Evolutionary conservation across 2,329 filamentous ascomycete genomes (phyloP), one percentile per base, ranked within the genome.

Genomic region (Zasmidium citrigriseum): DNA sequence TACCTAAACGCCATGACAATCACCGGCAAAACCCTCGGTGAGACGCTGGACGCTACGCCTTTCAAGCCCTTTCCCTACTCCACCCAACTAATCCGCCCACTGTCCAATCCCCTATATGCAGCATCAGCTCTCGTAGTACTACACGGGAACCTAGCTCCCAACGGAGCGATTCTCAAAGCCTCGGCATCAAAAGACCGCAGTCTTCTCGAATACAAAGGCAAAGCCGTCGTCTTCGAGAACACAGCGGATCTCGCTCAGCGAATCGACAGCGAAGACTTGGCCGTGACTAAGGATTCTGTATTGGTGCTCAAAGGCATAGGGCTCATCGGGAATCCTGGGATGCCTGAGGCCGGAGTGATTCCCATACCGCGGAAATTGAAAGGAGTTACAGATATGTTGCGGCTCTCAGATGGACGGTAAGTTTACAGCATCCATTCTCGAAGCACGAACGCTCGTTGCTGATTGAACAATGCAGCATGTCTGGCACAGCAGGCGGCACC

Each of bases 401-500:
- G 82, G 1, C 67, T 84, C 3, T 80, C 77, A 0, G 82, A 85
- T 69, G 82, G 82, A 1, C 34, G 34, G 34, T 41, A 41, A 16
- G 34, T n/a, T n/a, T n/a, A n/a, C 14, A 16, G 7, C 34, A 41
- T n/a, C 14, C 4, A 41, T n/a, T 41, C 34, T 41, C 18, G 4
- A 16, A n/a, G 5, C 34, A n/a, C 4, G 7, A n/a, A 16, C 18
- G 4, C 34, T 4, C 16, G 34, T 41, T 4, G 14, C 34, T 41
- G 34, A 41, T n/a, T 16, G 34, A 16, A 4, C 4, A 10, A 11
- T 9, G 4, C 16, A 72, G 82, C 21, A 84, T 84, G 80, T 80
- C 76, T 25, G 82, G 82, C 0, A 84, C 82, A 2, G 82, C 82
- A 1, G 82, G 82, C 0, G 82, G 82, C 2, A 83, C 81, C 0